Conservation (phyloP, 1,139 yeast genomes). For the Hyphopichia burtonii region DNA sequence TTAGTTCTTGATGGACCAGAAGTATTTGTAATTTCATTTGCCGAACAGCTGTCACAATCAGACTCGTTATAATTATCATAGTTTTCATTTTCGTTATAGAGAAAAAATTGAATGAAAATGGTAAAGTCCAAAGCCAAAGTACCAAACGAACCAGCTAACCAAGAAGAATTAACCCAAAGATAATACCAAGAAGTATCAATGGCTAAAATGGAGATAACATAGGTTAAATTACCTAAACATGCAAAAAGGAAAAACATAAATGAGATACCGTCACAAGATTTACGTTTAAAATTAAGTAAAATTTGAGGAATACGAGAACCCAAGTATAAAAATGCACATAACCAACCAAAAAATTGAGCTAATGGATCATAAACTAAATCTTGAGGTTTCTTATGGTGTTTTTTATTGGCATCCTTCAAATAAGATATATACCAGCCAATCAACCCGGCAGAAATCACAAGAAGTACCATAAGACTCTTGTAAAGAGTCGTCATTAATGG, state of each 20-base stretch:
- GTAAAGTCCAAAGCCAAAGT: constrained; percentile 80
- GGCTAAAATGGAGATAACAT: constrained; percentile 77
- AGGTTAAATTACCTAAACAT: constrained; percentile 86
- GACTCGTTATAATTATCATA: not conserved
- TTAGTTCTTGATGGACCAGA: not conserved
- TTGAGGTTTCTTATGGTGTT: constrained; percentile 28
- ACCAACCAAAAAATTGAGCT: constrained; percentile 90
- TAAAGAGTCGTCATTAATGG: constrained; percentile 29
- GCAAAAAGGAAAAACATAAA: constrained; percentile 91
- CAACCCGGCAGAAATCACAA: constrained; percentile 74
- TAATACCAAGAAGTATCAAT: constrained; percentile 72
- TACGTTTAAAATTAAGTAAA: constrained; percentile 73
- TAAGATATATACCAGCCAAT: constrained; percentile 83
- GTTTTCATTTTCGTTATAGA: constrained; percentile 52
- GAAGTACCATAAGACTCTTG: constrained; percentile 63
- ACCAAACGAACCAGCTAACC: constrained; percentile 92
- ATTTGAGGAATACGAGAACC: constrained; percentile 93
- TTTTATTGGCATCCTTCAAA: constrained; percentile 27
- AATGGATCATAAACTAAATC: constrained; percentile 61
- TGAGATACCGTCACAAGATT: constrained; percentile 90
- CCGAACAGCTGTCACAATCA: not conserved
- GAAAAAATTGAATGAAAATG: constrained; percentile 83
- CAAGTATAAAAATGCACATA: constrained; percentile 80
- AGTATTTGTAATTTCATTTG: not conserved
- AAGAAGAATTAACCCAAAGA: constrained; percentile 77